phyloP scores from a whole-genome alignment of 208 protist genomes.

The Wallacemonas sp. region DNA sequence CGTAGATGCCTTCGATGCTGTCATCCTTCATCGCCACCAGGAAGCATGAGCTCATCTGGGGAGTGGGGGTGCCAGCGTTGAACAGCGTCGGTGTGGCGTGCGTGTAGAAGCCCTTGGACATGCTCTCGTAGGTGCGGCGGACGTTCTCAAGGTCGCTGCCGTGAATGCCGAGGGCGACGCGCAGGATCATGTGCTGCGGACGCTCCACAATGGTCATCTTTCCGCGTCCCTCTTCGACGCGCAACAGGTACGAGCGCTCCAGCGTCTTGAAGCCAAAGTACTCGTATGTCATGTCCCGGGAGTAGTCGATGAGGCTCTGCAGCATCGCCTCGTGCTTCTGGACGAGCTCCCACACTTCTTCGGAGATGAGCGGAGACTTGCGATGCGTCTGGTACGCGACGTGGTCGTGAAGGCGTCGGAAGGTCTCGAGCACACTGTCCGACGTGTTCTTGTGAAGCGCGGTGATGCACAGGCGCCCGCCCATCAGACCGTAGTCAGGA shows the following conservation, averaged over 20 bases:
- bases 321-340: conserved; percentile 78
- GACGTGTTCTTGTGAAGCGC: conserved; percentile 98
- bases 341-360: conserved; percentile 92
- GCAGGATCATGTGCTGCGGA: conserved; percentile 99
- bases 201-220: conserved; percentile 94
- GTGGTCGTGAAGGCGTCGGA: conserved; percentile 91
- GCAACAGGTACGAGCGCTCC: conserved; percentile 98
- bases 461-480: conserved; percentile 96
- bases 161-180: conserved; percentile 98
- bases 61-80: conserved; percentile 96
- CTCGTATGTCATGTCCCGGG: conserved; percentile 96
- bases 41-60: conserved; percentile 98
- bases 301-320: conserved; percentile 93
- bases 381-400: conserved; percentile 74
- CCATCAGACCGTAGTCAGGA: conserved; percentile 98
- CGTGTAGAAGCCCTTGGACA: conserved; percentile 95
- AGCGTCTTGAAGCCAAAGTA: conserved; percentile 99
- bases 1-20: conserved; percentile 99
- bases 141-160: conserved; percentile 89
- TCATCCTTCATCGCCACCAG: conserved; percentile 98
- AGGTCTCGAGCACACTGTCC: conserved; percentile 86
- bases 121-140: conserved; percentile 96
- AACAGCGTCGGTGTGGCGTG: conserved; percentile 99
- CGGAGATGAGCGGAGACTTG: conserved; percentile 91
- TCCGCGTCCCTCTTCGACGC: conserved; percentile 68